Evolutionary conservation across 1,284 basidiomycete species (phyloP), one percentile per base, ranked within the genome.

Genomic region (Polyporus tsugae): DNA sequence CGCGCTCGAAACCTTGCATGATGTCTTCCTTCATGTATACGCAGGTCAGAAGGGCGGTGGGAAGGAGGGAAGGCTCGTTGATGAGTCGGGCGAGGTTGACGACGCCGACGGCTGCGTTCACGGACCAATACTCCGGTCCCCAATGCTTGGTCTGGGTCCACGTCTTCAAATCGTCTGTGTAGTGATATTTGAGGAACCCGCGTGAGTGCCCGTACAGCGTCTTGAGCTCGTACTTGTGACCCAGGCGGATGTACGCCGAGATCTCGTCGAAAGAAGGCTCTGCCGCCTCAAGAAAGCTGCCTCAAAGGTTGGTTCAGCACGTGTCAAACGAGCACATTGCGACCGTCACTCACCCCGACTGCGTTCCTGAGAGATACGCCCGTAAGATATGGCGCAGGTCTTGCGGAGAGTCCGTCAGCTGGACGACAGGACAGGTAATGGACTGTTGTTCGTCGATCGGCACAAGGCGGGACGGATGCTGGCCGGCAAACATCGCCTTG

Each of bases 371-470:
- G 41, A n/a, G 4, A 5, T 62, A 33, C 15, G 44, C 49, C 19
- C 49, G 46, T 29, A 66, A 36, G 4, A 70, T 10, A 13, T 67
- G 60, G 0, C 63, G 52, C 7, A 71, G 3, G 44, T 68, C 70
- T 15, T 68, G 55, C 11, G 67, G 38, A 4, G 44, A 46, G 22
- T 71, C 66, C 11, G 41, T 17, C 4, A 71, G n/a, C 9, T 44
- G 15, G 13, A 68, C 53, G 33, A 64, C 46, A 1, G 65, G 58
- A 39, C 70, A 73, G 17, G 42, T 15, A n/a, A 42, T 60, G 39
- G 38, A 25, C 38, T 41, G 39, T 22, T n/a, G 19, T 42, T 60
- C 25, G 38, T 39, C 44, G 35, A 6, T 33, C 2, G 22, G 19
- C 6, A 29, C 3, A 9, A 33, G n/a, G 39, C 39, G 15, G 9